Evolutionary conservation across 148 eudicot genomes (phyloP).

Genomic region (Silene conica): DNA sequence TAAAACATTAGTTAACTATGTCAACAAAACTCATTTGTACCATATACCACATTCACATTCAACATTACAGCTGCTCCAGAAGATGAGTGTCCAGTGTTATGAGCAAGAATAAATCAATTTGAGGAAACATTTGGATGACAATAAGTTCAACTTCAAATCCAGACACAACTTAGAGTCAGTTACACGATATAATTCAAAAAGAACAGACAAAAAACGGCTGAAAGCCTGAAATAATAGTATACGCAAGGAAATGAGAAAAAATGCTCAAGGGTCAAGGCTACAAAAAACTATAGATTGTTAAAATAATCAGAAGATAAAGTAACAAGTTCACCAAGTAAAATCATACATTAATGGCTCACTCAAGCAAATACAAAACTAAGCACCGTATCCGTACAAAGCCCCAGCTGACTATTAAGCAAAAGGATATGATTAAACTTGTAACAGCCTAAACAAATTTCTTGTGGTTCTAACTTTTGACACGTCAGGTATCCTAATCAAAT

Average conservation of each 20-base stretch:
- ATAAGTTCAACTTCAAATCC: neutral
- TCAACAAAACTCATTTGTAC: neutral
- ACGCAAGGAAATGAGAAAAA: neutral
- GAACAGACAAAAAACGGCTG: neutral
- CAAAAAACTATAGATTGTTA: neutral
- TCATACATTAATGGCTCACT: neutral
- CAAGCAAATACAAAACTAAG: neutral
- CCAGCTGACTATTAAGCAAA: neutral
- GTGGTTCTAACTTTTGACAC: neutral
- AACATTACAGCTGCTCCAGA: neutral
- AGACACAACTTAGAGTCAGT: neutral
- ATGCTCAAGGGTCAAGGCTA: too few species aligned
- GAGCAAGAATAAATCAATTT: conserved; percentile 1
- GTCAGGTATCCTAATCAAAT: neutral
- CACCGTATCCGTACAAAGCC: neutral
- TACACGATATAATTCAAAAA: neutral
- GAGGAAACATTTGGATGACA: neutral
- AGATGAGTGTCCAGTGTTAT: neutral
- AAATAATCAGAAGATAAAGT: neutral
- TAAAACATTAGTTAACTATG: neutral
- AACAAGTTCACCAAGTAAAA: neutral
- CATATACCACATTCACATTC: neutral
- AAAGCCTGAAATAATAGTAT: neutral
- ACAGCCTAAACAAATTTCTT: neutral
- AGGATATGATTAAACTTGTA: neutral